Base-by-base conservation (phyloP, 106 monocot genomes). In the Gastrodia elata region DNA sequence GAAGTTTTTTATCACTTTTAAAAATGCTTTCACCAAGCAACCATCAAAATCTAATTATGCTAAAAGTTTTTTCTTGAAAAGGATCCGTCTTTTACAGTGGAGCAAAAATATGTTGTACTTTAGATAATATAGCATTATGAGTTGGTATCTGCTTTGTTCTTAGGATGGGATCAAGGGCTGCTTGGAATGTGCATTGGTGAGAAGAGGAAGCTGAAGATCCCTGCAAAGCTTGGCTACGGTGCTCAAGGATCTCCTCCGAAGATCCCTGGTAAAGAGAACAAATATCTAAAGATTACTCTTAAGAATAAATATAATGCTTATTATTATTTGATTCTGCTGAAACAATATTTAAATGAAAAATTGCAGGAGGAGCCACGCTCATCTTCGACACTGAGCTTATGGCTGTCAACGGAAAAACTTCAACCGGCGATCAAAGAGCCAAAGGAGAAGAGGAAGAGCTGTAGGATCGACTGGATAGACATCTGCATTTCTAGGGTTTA, bases 111-210 rank as follows among this genome's bases (percentile, higher is more conserved):
- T n/a, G n/a, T n/a, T n/a, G n/a, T n/a, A n/a, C n/a, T n/a, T n/a
- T n/a, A n/a, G n/a, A n/a, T n/a, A n/a, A n/a, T n/a, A n/a, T n/a
- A n/a, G n/a, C n/a, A n/a, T n/a, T n/a, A n/a, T n/a, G n/a, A n/a
- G n/a, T n/a, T n/a, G n/a, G n/a, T n/a, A n/a, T n/a, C n/a, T n/a
- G n/a, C 27, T 73, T 48, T 13, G 14, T 42, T 16, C 30, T 8
- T 49, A 96, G 95, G 95, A 74, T 97, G 96, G 96, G 96, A 97
- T 78, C 96, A 97, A 78, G 96, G 96, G 4, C 72, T 97, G 68
- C 68, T 97, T 40, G 96, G 96, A 39, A 97, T 97, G 90, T 97
- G 96, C 27, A 83, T 97, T 0, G 96, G 96, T 68, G 96, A 97
- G 73, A 97, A 97, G 76, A 56, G 96, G 65, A 97, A 93, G 84